Conservation (phyloP, 108 stramenopile genomes). For the Fragilaria radians region DNA sequence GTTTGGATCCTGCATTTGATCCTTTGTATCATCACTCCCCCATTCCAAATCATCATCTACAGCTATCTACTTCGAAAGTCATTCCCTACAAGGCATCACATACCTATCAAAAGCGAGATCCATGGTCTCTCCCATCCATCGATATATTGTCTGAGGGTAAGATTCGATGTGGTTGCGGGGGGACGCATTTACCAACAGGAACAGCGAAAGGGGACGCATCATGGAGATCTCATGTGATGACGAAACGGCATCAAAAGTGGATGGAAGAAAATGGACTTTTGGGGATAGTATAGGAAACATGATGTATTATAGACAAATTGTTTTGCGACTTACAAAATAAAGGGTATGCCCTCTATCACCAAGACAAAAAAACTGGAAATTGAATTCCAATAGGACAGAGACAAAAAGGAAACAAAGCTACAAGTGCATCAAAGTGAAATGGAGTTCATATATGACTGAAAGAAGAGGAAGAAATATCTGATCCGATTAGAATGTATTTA, state of each 20-base stretch:
- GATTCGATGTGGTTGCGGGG: conserved; percentile 25
- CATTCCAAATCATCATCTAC: not conserved
- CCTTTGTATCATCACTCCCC: not conserved
- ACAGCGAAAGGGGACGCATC: conserved; percentile 11
- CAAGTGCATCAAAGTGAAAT: too few species aligned
- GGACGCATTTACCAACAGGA: conserved; percentile 9
- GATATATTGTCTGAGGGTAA: conserved; percentile 12
- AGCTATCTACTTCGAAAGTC: not conserved
- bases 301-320: too few species aligned
- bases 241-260: conserved; percentile 33
- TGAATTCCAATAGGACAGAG: too few species aligned
- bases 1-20: not conserved
- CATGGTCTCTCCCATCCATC: not conserved
- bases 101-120: not conserved
- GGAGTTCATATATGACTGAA: too few species aligned
- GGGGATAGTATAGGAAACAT: conserved; percentile 7
- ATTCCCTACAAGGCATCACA: not conserved
- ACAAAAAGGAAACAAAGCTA: too few species aligned
- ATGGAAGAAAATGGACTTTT: conserved; percentile 19
- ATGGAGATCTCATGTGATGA: conserved; percentile 22
- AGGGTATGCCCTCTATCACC: too few species aligned
- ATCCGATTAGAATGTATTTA: too few species aligned
- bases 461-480: too few species aligned
- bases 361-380: too few species aligned
- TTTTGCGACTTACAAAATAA: too few species aligned